phyloP scores from a whole-genome alignment of 2,329 filamentous ascomycete genomes.

The Chaetomiaceae sp. region DNA sequence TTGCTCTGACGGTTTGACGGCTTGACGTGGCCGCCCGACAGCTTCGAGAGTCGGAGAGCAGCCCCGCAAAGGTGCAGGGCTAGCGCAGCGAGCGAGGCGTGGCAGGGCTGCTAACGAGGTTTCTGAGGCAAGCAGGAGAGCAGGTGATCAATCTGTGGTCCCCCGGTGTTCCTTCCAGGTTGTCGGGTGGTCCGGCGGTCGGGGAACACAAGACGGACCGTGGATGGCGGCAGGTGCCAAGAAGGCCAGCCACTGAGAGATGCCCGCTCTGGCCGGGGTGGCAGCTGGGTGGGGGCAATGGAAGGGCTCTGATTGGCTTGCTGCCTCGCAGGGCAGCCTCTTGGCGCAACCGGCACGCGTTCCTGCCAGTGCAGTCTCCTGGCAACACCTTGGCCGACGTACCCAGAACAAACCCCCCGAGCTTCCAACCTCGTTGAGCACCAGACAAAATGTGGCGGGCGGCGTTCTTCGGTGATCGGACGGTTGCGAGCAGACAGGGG shows the following conservation, averaged over 20 bases:
- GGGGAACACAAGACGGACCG: background rate
- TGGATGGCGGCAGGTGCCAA: background rate
- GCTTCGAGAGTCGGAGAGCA: background rate
- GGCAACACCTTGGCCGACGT: constrained; percentile 9
- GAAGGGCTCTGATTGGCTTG: constrained; percentile 1
- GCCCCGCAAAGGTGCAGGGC: constrained; percentile 1
- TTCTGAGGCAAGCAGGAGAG: constrained; percentile 15
- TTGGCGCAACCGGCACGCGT: constrained; percentile 10
- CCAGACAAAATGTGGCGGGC: constrained; percentile 6
- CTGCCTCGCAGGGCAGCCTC: background rate
- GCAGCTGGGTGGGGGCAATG: background rate
- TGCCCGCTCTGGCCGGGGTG: background rate
- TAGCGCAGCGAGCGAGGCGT: background rate
- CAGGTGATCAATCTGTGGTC: constrained; percentile 15
- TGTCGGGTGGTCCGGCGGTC: constrained; percentile 8
- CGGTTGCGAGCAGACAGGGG: background rate
- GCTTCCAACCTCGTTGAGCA: background rate
- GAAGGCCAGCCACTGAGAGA: constrained; percentile 9
- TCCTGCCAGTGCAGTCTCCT: background rate
- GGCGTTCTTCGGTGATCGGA: constrained; percentile 11
- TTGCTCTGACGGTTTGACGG: background rate
- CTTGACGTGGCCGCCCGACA: constrained; percentile 8
- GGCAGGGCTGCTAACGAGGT: background rate
- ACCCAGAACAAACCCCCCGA: background rate
- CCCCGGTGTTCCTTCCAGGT: background rate